A percentile compares a stretch with the other conserved stretches of the same genome.
These are phyloP conservation scores for Backusella westeae DNA, from an alignment of 192 early-diverging fungal genomes.

Conservation along the genomic window DNA sequence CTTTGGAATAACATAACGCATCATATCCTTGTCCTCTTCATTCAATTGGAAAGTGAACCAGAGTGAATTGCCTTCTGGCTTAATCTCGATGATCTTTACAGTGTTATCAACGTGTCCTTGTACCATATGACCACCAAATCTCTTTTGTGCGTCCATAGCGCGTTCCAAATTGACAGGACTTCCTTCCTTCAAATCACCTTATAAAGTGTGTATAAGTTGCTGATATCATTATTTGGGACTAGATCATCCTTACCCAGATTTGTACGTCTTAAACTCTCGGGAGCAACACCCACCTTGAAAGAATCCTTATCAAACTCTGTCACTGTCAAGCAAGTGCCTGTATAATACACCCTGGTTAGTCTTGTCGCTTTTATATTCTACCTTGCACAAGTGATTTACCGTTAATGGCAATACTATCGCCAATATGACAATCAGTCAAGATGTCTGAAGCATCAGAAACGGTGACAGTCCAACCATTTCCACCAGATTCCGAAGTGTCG, in stretches of 20 bases:
- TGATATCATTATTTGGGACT: neutral
- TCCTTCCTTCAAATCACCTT: constrained; percentile 73
- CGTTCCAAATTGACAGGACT: constrained; percentile 91
- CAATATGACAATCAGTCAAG: constrained; percentile 82
- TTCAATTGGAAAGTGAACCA: constrained; percentile 67
- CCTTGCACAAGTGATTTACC: constrained; percentile 49
- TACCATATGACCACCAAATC: constrained; percentile 97
- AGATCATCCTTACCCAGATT: constrained; percentile 68
- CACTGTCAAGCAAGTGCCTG: constrained; percentile 93
- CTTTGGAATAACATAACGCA: constrained; percentile 91
- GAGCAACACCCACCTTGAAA: constrained; percentile 93
- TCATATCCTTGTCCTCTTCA: constrained; percentile 48
- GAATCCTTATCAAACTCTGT: constrained; percentile 80
- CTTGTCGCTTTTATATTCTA: neutral
- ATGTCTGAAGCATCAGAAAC: constrained; percentile 69
- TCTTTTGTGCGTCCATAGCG: constrained; percentile 80
- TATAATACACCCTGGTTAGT: neutral
- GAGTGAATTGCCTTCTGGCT: constrained; percentile 88
- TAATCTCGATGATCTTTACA: constrained; percentile 67
- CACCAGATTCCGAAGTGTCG: constrained; percentile 78
- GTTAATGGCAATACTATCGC: constrained; percentile 93
- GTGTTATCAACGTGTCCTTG: constrained; percentile 95
- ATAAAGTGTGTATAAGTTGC: neutral
- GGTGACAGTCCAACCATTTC: constrained; percentile 83
- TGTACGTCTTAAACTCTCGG: constrained; percentile 91